These are phyloP conservation scores for Jamesozyma gamospora DNA, from an alignment of 805 yeast genomes.

Conservation along the genomic window DNA sequence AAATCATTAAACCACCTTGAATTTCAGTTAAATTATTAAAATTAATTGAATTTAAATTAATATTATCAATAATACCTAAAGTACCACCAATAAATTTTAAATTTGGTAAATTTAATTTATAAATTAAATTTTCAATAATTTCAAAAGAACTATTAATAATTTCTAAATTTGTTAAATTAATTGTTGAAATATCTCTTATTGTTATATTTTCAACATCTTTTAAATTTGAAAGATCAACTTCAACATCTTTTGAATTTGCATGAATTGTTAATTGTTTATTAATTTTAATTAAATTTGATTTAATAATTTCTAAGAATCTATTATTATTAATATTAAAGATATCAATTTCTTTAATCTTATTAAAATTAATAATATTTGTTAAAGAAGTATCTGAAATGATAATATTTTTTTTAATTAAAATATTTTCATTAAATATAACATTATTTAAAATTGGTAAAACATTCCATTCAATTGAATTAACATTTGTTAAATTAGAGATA, in stretches of 20 bases:
- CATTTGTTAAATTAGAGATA: constrained; percentile 43
- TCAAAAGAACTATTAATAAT: constrained; percentile 49
- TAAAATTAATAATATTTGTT: constrained; percentile 53
- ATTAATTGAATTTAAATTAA: constrained; percentile 37
- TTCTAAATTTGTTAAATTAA: constrained; percentile 42
- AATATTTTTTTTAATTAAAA: constrained; percentile 43
- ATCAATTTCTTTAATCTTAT: constrained; percentile 41
- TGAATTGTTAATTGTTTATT: constrained; percentile 51
- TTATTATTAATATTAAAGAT: constrained; percentile 62
- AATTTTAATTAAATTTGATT: constrained; percentile 42
- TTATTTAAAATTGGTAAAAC: constrained; percentile 63
- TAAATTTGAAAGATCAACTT: constrained; percentile 45
- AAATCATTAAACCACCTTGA: constrained; percentile 69
- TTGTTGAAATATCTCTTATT: constrained; percentile 46
- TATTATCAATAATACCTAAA: constrained; percentile 52
- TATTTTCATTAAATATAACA: constrained; percentile 31
- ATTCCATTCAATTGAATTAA: constrained; percentile 52
- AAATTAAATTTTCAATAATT: constrained; percentile 51
- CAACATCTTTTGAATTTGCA: constrained; percentile 53
- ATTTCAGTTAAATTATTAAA: constrained; percentile 47
- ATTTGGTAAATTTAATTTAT: constrained; percentile 43
- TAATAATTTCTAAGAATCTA: constrained; percentile 52
- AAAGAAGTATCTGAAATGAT: constrained; percentile 64
- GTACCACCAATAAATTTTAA: constrained; percentile 59
- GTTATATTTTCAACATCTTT: constrained; percentile 51